Evolutionary conservation across 2,329 filamentous ascomycete genomes (phyloP).

Genomic region (Stemphylium beticola): DNA sequence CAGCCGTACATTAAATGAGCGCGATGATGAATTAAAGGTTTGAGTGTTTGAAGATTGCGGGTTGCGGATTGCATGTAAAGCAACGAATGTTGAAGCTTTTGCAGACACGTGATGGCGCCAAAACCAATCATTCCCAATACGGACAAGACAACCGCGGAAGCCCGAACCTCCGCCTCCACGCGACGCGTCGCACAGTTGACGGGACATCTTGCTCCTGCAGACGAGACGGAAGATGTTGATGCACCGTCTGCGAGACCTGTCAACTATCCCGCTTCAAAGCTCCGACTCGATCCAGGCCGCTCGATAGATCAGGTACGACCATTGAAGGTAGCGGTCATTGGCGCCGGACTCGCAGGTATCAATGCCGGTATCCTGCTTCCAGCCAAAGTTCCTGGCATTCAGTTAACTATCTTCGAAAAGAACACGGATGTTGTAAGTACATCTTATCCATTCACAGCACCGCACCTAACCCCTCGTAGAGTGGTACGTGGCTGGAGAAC

Average conservation of each 20-base stretch:
- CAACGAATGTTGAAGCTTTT: constrained; percentile 4
- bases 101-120: constrained; percentile 24
- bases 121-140: constrained; percentile 14
- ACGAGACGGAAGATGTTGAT: constrained; percentile 23
- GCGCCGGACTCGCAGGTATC: constrained; percentile 68
- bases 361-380: constrained; percentile 70
- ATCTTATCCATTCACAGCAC: background rate
- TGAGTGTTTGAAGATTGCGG: background rate
- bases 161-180: constrained; percentile 23
- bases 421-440: constrained; percentile 51
- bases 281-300: constrained; percentile 34
- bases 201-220: constrained; percentile 30
- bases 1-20: background rate
- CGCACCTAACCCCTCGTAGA: constrained; percentile 8
- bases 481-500: constrained; percentile 49
- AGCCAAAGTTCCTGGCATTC: constrained; percentile 70
- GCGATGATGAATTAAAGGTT: background rate
- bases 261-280: constrained; percentile 34
- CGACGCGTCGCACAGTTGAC: constrained; percentile 37
- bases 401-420: constrained; percentile 60
- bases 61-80: background rate
- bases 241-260: constrained; percentile 20
- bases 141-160: constrained; percentile 19
- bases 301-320: constrained; percentile 41
- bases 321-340: constrained; percentile 64